Evolutionary conservation across 345 rosid genomes (phyloP), one percentile per base, ranked within the genome.

Genomic region (Lenwebbia sp.): DNA sequence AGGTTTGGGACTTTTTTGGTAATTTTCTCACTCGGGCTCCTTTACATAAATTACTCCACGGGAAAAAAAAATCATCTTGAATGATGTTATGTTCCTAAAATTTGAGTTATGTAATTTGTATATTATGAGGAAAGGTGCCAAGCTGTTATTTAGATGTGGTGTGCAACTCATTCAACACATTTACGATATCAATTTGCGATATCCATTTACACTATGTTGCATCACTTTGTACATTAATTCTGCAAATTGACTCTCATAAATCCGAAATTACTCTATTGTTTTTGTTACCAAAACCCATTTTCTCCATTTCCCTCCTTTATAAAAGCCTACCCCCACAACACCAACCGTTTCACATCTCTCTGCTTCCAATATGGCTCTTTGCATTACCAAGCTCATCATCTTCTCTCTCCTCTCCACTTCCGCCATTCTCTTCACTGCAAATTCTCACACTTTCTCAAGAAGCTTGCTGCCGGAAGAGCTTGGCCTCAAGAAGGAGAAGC

Each of bases 401-500:
- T 37, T 37, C 87, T 37, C 70, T 28, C 70, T n/a, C 82, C 55
- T 75, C 26, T 84, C 54, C 83, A 22, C 47, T 30, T 47, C 58
- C 55, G 26, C 84, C 10, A 23, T 54, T 54, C 4, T 86, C 37
- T 37, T 54, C 17, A 21, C 86, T 7, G 74, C 88, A 65, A 83
- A 84, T 86, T 54, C 92, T 41, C 25, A 88, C 56, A 49, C 56
- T 10, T 92, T 90, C 90, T 83, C 87, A 1, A 87, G 52, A 84
- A 85, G 81, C 55, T 21, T 85, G 2, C 84, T 90, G 26, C 91
- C 90, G 3, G 30, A 78, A 33, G 76, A 54, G 33, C 81, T 88
- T 3, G 84, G 88, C 56, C 92, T 89, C 54, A 88, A 87, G 83
- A 54, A 13, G 44, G 89, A 92, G 86, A 91, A 88, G 84, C 88